Conservation (phyloP, 2,329 filamentous ascomycete species). For the Botryotinia calthae region DNA sequence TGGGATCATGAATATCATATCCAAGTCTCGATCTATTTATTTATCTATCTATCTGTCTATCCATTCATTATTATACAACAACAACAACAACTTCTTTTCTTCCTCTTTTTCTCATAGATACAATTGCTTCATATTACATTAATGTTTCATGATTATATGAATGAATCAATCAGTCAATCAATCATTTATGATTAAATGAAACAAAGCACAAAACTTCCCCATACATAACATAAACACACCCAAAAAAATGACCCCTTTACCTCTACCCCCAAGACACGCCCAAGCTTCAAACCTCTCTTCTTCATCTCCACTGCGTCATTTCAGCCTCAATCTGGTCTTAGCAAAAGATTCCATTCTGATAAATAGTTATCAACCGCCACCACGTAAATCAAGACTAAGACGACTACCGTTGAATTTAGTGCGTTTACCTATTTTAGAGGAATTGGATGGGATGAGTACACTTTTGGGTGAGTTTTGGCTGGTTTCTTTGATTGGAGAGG, state of each 20-base stretch:
- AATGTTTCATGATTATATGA: background rate
- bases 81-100: background rate
- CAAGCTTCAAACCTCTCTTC: background rate
- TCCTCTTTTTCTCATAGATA: background rate
- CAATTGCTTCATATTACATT: background rate
- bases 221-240: background rate
- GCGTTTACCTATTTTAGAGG: background rate
- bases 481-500: background rate
- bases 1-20: background rate
- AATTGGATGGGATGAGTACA: conserved; percentile 13
- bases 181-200: background rate
- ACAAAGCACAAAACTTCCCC: background rate
- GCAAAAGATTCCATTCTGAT: background rate
- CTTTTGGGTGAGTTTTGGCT: conserved; percentile 10
- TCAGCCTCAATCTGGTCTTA: background rate
- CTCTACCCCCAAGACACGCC: background rate
- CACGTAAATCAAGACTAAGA: background rate
- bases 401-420: background rate
- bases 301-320: background rate
- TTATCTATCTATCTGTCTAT: background rate
- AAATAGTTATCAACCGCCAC: background rate
- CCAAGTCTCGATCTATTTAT: background rate
- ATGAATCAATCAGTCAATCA: background rate
- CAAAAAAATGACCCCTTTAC: background rate
- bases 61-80: too few relatives aligned